Conservation (phyloP, 345 rosid genomes). For the Boechera divaricarpa region DNA sequence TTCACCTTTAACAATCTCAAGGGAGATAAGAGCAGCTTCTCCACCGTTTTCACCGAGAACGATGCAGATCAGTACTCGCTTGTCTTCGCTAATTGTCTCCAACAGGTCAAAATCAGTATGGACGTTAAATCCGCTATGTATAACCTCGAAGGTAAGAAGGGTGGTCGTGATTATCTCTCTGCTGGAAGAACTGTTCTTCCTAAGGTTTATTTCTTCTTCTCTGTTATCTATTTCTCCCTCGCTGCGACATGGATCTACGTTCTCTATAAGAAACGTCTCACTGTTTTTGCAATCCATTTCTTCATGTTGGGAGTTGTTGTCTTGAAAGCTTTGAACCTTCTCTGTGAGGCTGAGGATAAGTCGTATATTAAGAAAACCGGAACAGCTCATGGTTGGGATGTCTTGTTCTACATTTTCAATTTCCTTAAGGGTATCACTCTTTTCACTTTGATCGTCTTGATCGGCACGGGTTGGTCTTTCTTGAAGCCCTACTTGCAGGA, state of each 20-base stretch:
- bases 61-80: conserved; percentile 85
- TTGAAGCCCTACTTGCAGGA: conserved; percentile 95
- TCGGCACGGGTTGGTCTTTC: conserved; percentile 97
- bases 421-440: conserved; percentile 89
- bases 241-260: conserved; percentile 79
- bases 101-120: conserved; percentile 69
- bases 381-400: conserved; percentile 98
- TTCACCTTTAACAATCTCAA: conserved; percentile 65
- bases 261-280: conserved; percentile 72
- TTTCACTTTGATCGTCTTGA: conserved; percentile 89
- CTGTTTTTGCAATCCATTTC: conserved; percentile 80
- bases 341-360: conserved; percentile 94
- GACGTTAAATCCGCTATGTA: conserved; percentile 83
- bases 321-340: conserved; percentile 69
- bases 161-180: conserved; percentile 78
- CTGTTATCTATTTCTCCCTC: conserved; percentile 63
- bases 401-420: conserved; percentile 88
- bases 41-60: conserved; percentile 35
- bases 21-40: conserved; percentile 33
- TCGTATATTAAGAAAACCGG: conserved; percentile 87
- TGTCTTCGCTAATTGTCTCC: conserved; percentile 86
- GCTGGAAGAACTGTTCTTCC: conserved; percentile 86
- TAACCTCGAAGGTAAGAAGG: conserved; percentile 70
- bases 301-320: conserved; percentile 90
- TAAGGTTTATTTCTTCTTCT: conserved; percentile 75